A percentile compares a stretch with the other conserved stretches of the same genome.
Evolutionary conservation across 1,284 basidiomycete species (phyloP).

Genomic region (Melampsora medusae): DNA sequence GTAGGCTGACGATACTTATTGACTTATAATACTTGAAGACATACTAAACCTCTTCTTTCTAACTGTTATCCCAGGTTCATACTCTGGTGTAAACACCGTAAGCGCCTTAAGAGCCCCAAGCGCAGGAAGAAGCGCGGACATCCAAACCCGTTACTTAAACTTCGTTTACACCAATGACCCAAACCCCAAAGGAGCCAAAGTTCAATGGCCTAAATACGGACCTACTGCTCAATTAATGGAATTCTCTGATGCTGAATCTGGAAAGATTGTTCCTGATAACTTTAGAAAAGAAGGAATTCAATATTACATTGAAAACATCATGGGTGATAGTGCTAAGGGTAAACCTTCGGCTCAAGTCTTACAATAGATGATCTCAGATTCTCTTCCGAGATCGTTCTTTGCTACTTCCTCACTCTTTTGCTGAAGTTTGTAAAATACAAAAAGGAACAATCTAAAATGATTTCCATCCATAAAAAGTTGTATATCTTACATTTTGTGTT

Average conservation of each 20-base stretch:
- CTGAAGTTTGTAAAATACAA: too few relatives aligned
- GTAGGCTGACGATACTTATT: neutral
- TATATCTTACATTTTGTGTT: too few relatives aligned
- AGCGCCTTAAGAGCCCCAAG: neutral
- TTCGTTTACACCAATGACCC: slow-evolving; percentile 1
- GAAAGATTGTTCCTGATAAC: neutral
- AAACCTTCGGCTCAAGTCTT: neutral
- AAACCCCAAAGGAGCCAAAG: neutral
- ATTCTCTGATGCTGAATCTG: neutral
- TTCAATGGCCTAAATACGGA: too few relatives aligned
- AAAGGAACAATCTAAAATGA: too few relatives aligned
- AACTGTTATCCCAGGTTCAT: neutral
- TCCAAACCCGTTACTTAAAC: neutral
- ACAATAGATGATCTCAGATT: too few relatives aligned
- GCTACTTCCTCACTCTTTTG: too few relatives aligned
- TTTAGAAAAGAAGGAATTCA: slow-evolving; percentile 4
- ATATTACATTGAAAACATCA: slow-evolving; percentile 6
- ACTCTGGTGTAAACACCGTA: neutral
- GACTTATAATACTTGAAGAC: too few relatives aligned
- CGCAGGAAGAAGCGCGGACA: neutral
- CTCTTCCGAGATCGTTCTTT: too few relatives aligned
- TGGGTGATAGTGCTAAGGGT: neutral
- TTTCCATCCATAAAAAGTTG: too few relatives aligned
- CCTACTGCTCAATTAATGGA: neutral
- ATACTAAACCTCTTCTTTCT: too few relatives aligned